Base-by-base conservation (phyloP, 768 basidiomycete species). In the Podaxis pistillaris region DNA sequence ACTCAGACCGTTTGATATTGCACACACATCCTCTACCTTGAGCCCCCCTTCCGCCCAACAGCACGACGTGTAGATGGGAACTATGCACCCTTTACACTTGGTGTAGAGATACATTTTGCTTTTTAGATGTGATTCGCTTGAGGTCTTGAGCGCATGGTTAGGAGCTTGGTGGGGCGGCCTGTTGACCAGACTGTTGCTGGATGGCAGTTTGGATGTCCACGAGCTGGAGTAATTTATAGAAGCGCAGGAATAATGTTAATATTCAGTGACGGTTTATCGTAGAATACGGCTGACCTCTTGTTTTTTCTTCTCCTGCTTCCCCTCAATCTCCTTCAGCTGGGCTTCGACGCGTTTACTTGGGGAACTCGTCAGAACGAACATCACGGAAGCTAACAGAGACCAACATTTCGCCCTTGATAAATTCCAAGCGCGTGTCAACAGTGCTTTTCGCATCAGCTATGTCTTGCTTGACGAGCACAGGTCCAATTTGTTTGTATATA, bases 401-500 rank as follows among this genome's bases (percentile, higher is more conserved):
- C 62, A 60, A 96, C 96, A 96, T 94, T 75, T 98, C 95, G 60
- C 86, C 77, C 49, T 76, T 81, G 69, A 98, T 98, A 76, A 93
- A 96, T 62, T 92, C 91, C 37, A 98, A 76, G 8, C 96, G 87
- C 53, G 91, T 96, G 68, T 94, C 87, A 24, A 98, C 92, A 69
- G 93, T 97, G 66, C 75, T 78, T 72, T 90, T 91, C 36, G 95
- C 96, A 67, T 97, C 96, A 5, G 75, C 75, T 69, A 89, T 88
- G 67, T 97, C 95, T 75, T 98, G 96, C 68, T 89, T 85, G 8
- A 98, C 87, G 28, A 98, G 83, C 5, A 96, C 90, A 1, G 94
- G 93, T 1, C 96, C 96, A 41, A 96, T 83, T 33, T 92, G 84
- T 78, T 98, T 98, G 81, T 88, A 98, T 6, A 98, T 85, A 15